Percentiles rank a stretch among this genome's conserved stretches.
phyloP scores from a whole-genome alignment of 257 asterid genomes.

The Nicotiana otophora region DNA sequence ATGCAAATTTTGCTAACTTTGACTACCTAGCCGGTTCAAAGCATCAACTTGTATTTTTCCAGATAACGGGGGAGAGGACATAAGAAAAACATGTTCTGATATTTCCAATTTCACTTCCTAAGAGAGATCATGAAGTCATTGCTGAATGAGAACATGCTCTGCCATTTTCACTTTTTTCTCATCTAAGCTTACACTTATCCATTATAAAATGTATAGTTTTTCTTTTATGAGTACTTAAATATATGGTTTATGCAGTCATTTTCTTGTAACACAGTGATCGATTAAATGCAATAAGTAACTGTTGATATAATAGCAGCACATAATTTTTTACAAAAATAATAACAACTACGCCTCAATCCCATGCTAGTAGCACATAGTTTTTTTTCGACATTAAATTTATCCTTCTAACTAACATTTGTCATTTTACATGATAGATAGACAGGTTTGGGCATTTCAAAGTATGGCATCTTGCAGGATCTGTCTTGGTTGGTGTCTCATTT shows the following conservation, averaged over 20 bases:
- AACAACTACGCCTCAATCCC: neutral
- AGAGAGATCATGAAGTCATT: neutral
- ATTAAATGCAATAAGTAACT: neutral
- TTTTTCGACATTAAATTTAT: neutral
- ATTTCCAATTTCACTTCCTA: neutral
- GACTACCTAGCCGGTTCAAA: neutral
- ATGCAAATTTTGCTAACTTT: neutral
- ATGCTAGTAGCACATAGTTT: neutral
- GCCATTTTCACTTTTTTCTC: neutral
- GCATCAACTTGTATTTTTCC: neutral
- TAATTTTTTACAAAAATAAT: neutral
- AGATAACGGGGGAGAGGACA: neutral
- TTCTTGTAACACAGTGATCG: neutral
- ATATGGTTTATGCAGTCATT: neutral
- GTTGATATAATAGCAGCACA: neutral
- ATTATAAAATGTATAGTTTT: neutral
- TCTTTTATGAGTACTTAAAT: neutral
- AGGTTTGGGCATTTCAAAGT: conserved; percentile 76
- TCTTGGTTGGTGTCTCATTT: conserved; percentile 79
- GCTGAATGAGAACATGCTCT: neutral
- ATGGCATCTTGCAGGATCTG: conserved; percentile 84
- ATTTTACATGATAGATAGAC: conserved; percentile 56
- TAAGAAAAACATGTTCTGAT: neutral
- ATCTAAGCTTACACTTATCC: neutral
- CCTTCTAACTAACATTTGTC: neutral